phyloP scores from a whole-genome alignment of 2,329 filamentous ascomycete species.

The Penicillium sp. region DNA sequence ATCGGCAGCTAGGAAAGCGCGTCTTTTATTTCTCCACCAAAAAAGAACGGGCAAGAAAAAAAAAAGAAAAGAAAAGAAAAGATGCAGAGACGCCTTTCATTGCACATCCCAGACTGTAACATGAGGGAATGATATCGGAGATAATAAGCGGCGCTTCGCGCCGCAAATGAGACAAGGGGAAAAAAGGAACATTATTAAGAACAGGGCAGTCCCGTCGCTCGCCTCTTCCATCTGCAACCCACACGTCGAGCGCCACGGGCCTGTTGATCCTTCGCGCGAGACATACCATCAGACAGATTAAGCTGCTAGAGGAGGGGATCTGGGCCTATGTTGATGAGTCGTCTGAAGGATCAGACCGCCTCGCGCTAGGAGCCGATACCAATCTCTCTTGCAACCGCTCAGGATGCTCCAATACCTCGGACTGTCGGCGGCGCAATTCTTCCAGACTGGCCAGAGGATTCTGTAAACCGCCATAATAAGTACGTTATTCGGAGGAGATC shows the following conservation, averaged over 20 bases:
- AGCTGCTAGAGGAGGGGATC: neutral
- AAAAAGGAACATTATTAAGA: too few relatives aligned
- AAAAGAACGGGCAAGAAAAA: neutral
- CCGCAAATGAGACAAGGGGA: neutral
- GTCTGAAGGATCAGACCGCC: neutral
- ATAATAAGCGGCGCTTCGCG: too few relatives aligned
- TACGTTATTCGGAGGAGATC: constrained; percentile 38
- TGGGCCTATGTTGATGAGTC: neutral
- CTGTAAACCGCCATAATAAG: constrained; percentile 50
- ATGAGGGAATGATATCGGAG: neutral
- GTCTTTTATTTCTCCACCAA: neutral
- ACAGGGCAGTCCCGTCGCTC: too few relatives aligned
- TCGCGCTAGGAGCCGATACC: constrained; percentile 1
- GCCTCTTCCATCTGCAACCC: too few relatives aligned
- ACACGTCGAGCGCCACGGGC: too few relatives aligned
- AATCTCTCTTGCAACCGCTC: constrained; percentile 20
- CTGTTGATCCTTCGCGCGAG: too few relatives aligned
- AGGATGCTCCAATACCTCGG: constrained; percentile 51
- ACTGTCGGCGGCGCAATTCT: constrained; percentile 62
- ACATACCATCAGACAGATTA: too few relatives aligned
- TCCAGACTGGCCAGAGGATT: constrained; percentile 65
- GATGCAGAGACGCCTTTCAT: neutral
- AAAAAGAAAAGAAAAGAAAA: neutral
- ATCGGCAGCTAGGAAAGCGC: neutral
- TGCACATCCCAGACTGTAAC: neutral